Evolutionary conservation across 1,284 basidiomycete species (phyloP).

Genomic region (Peniophora sp.): DNA sequence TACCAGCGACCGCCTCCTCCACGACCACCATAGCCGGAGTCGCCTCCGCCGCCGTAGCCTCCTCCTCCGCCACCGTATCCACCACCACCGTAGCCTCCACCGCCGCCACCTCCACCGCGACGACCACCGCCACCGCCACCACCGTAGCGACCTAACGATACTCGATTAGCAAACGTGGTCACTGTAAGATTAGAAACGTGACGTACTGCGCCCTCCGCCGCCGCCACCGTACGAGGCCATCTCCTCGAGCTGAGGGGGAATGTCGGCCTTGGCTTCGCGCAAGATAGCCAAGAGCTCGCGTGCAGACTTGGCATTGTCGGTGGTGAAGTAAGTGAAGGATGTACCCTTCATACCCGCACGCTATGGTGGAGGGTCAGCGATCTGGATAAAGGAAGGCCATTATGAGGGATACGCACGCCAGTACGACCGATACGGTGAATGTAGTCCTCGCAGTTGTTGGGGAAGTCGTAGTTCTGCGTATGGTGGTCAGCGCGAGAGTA

Average conservation of each 20-base stretch:
- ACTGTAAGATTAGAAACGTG: background rate
- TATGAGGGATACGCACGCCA: conserved; percentile 45
- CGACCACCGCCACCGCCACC: conserved; percentile 44
- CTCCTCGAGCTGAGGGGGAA: conserved; percentile 89
- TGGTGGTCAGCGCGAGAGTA: conserved; percentile 17
- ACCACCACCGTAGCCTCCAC: conserved; percentile 24
- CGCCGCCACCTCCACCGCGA: conserved; percentile 36
- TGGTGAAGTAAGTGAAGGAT: conserved; percentile 95
- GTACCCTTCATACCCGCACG: conserved; percentile 86
- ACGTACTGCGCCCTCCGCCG: conserved; percentile 63
- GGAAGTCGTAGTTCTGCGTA: conserved; percentile 89
- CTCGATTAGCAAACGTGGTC: conserved; percentile 5
- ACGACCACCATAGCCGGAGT: conserved; percentile 8
- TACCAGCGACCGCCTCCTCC: conserved; percentile 31
- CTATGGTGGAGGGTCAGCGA: conserved; percentile 25
- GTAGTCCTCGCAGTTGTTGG: conserved; percentile 94
- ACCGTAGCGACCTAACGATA: conserved; percentile 45
- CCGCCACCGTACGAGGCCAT: conserved; percentile 86
- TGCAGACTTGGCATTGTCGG: conserved; percentile 90
- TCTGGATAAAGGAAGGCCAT: background rate
- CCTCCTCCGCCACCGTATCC: conserved; percentile 28
- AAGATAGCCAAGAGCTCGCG: conserved; percentile 88
- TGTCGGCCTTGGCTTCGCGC: conserved; percentile 81
- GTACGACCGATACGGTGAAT: conserved; percentile 91
- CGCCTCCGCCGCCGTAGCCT: conserved; percentile 25